These are phyloP conservation scores for Gautieria morchelliformis DNA, from an alignment of 768 basidiomycete species.

Conservation along the genomic window DNA sequence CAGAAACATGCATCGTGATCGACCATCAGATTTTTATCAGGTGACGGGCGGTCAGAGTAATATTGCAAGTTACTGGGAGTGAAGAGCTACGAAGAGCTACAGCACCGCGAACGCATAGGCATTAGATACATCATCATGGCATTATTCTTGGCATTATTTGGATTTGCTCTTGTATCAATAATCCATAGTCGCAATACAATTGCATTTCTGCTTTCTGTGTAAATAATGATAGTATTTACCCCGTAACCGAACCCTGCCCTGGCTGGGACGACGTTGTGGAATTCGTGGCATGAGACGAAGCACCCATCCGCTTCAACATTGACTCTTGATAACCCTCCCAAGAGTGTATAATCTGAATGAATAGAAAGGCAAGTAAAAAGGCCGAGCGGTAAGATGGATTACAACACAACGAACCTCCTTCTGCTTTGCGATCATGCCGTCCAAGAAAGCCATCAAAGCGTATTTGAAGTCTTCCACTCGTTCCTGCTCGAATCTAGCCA, in stretches of 20 bases:
- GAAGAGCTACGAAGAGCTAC: background rate
- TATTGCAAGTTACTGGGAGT: slow-evolving; percentile 73
- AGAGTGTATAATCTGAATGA: slow-evolving; percentile 49
- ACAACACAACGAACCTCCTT: slow-evolving; percentile 40
- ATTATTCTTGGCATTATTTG: slow-evolving; percentile 7
- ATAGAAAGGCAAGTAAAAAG: background rate
- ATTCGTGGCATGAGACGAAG: background rate
- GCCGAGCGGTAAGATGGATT: background rate
- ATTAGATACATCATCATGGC: background rate
- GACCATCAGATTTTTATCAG: slow-evolving; percentile 79
- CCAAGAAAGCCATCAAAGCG: slow-evolving; percentile 71
- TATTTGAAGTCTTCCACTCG: slow-evolving; percentile 89
- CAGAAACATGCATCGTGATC: slow-evolving; percentile 67
- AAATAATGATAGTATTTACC: background rate
- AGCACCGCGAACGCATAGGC: background rate
- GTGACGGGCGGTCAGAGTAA: slow-evolving; percentile 53
- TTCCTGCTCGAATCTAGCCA: slow-evolving; percentile 86
- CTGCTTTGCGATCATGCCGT: slow-evolving; percentile 80
- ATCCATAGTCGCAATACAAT: slow-evolving; percentile 1
- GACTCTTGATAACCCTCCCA: slow-evolving; percentile 81
- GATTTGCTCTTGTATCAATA: slow-evolving; percentile 4
- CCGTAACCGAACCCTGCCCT: no score
- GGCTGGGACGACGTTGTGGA: background rate
- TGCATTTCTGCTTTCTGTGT: slow-evolving; percentile 3
- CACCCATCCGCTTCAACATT: slow-evolving; percentile 43